phyloP scores from a whole-genome alignment of 225 moss, liverwort and hornwort genomes.

The Asterella californica region DNA sequence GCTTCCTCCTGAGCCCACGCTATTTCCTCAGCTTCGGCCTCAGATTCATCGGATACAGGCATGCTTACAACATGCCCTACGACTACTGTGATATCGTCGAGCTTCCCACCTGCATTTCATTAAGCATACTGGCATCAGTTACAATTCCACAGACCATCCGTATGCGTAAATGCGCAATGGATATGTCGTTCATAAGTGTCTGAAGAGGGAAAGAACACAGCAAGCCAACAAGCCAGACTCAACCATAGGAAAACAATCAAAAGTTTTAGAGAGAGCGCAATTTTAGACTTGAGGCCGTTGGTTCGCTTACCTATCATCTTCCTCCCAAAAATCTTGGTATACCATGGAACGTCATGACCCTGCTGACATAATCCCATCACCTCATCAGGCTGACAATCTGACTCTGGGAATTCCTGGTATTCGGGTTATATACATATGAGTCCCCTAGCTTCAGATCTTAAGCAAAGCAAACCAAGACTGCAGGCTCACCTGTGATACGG shows the following conservation, averaged over 20 bases:
- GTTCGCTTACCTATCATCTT: conserved; percentile 61
- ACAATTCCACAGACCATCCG: background rate
- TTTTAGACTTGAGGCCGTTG: background rate
- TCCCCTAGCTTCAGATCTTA: background rate
- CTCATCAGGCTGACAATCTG: background rate
- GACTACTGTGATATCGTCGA: conserved; percentile 92
- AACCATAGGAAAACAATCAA: too few species aligned
- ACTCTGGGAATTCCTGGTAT: background rate
- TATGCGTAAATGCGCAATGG: too few species aligned
- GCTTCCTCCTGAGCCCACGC: background rate
- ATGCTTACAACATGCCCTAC: conserved; percentile 70
- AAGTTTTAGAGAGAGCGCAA: background rate
- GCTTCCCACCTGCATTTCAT: conserved; percentile 68
- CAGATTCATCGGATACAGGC: conserved; percentile 18
- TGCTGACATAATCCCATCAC: conserved; percentile 19
- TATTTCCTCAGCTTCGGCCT: conserved; percentile 16
- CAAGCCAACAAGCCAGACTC: background rate
- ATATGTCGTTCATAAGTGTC: too few species aligned
- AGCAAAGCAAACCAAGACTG: background rate
- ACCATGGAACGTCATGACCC: conserved; percentile 86
- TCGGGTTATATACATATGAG: background rate
- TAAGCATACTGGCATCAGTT: too few species aligned
- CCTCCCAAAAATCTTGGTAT: conserved; percentile 55
- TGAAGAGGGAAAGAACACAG: too few species aligned
- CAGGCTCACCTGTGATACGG: conserved; percentile 62